Percentiles rank a stretch among this genome's conserved stretches.
Evolutionary conservation across 352 stramenopile genomes (phyloP).

Genomic region (Pythium guiyangense): DNA sequence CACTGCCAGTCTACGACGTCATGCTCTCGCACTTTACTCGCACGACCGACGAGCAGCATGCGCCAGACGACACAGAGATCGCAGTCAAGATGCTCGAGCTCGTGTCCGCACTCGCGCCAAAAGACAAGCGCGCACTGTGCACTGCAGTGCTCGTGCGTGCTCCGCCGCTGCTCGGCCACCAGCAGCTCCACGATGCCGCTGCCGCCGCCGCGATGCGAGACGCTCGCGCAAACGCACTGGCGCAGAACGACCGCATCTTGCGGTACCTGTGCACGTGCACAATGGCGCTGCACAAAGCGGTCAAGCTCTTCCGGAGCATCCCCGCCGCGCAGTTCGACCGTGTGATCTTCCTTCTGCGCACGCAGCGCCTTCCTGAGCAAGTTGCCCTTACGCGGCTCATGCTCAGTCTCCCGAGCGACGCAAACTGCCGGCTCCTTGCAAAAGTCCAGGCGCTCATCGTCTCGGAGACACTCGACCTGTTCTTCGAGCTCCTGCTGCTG

Average conservation of each 20-base stretch:
- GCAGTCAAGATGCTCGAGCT: slow-evolving; percentile 33
- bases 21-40: slow-evolving; percentile 16
- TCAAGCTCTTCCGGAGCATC: slow-evolving; percentile 43
- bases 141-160: slow-evolving; percentile 17
- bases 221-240: background rate
- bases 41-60: background rate
- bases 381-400: slow-evolving; percentile 53
- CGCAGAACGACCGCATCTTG: slow-evolving; percentile 24
- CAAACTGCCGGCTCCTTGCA: slow-evolving; percentile 39
- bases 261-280: slow-evolving; percentile 42
- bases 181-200: too few relatives aligned
- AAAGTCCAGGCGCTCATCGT: slow-evolving; percentile 30
- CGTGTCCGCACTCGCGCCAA: slow-evolving; percentile 23
- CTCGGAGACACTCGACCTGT: slow-evolving; percentile 43
- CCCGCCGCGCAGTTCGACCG: slow-evolving; percentile 23
- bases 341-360: slow-evolving; percentile 45
- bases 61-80: slow-evolving; percentile 12
- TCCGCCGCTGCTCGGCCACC: background rate
- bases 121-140: slow-evolving; percentile 39
- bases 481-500: slow-evolving; percentile 62
- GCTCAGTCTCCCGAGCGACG: slow-evolving; percentile 38
- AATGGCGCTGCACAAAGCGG: slow-evolving; percentile 34
- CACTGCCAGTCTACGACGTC: slow-evolving; percentile 33
- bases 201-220: too few relatives aligned
- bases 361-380: slow-evolving; percentile 53